phyloP scores from a whole-genome alignment of 179 eudicot species.

The Spergularia azorica region DNA sequence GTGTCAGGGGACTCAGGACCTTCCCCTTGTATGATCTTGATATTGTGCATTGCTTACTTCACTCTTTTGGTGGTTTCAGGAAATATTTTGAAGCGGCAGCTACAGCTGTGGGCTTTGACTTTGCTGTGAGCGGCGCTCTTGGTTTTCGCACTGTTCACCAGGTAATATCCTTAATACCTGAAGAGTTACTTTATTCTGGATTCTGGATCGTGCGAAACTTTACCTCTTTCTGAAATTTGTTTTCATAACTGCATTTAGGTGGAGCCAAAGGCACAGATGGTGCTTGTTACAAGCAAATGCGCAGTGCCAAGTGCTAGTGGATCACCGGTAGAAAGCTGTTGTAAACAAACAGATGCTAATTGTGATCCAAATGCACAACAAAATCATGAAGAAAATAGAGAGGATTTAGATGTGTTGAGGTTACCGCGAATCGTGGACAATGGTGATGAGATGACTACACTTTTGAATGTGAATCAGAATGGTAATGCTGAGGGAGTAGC shows the following conservation, averaged over 20 bases:
- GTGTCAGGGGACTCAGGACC: neutral
- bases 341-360: conserved; percentile 32
- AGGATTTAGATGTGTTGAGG: conserved; percentile 72
- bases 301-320: conserved; percentile 25
- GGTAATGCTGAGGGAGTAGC: conserved; percentile 26
- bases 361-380: conserved; percentile 29
- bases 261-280: conserved; percentile 82
- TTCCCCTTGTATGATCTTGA: neutral
- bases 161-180: conserved; percentile 35
- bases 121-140: conserved; percentile 78
- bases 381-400: conserved; percentile 39
- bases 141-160: conserved; percentile 92
- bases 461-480: conserved; percentile 30
- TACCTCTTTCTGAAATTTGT: conserved; percentile 15
- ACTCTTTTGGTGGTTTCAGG: conserved; percentile 39
- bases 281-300: conserved; percentile 56
- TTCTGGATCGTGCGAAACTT: no score
- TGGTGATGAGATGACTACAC: conserved; percentile 30
- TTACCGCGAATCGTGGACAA: conserved; percentile 61
- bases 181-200: neutral
- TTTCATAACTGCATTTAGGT: conserved; percentile 46
- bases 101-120: conserved; percentile 52
- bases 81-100: conserved; percentile 69
- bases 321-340: conserved; percentile 21
- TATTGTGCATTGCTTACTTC: conserved; percentile 17